These are phyloP conservation scores for Neodidymelliopsis sp. DNA, from an alignment of 2,329 filamentous ascomycete genomes.

Conservation along the genomic window DNA sequence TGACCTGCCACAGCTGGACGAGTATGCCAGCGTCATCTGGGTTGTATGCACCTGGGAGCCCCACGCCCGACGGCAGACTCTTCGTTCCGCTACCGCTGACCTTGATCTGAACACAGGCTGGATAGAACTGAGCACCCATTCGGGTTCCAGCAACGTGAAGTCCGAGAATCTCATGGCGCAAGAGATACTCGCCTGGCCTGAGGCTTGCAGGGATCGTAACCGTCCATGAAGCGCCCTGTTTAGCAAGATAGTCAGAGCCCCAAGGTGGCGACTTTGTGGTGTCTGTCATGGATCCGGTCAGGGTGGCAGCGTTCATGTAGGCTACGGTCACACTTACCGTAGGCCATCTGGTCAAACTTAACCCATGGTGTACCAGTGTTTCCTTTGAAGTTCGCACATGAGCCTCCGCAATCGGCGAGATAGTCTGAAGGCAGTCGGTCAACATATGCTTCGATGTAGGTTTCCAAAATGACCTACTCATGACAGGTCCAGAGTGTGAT, in stretches of 20 bases:
- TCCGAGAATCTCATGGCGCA: slow-evolving; percentile 31
- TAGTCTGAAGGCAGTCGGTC: slow-evolving; percentile 26
- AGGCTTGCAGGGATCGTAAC: slow-evolving; percentile 42
- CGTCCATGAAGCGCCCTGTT: slow-evolving; percentile 45
- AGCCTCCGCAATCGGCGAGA: slow-evolving; percentile 45
- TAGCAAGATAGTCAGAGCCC: slow-evolving; percentile 47
- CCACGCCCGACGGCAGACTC: slow-evolving; percentile 25
- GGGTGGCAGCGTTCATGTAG: no score
- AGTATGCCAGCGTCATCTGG: slow-evolving; percentile 30
- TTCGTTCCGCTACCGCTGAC: slow-evolving; percentile 17
- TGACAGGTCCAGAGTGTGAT: slow-evolving; percentile 45
- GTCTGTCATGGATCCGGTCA: no score
- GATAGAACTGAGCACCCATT: slow-evolving; percentile 32
- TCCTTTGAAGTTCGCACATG: slow-evolving; percentile 45
- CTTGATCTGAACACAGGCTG: slow-evolving; percentile 25
- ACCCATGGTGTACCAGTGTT: slow-evolving; percentile 47
- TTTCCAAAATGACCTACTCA: slow-evolving; percentile 22
- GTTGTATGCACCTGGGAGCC: slow-evolving; percentile 31
- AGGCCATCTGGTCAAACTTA: slow-evolving; percentile 50
- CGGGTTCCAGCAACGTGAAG: slow-evolving; percentile 26
- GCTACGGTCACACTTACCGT: no score
- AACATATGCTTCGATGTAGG: neutral
- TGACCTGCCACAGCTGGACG: slow-evolving; percentile 25
- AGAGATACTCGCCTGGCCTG: slow-evolving; percentile 37
- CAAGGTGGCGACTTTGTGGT: slow-evolving; percentile 34